phyloP scores from a whole-genome alignment of 495 filamentous ascomycete genomes.

The Usnea hakonensis region DNA sequence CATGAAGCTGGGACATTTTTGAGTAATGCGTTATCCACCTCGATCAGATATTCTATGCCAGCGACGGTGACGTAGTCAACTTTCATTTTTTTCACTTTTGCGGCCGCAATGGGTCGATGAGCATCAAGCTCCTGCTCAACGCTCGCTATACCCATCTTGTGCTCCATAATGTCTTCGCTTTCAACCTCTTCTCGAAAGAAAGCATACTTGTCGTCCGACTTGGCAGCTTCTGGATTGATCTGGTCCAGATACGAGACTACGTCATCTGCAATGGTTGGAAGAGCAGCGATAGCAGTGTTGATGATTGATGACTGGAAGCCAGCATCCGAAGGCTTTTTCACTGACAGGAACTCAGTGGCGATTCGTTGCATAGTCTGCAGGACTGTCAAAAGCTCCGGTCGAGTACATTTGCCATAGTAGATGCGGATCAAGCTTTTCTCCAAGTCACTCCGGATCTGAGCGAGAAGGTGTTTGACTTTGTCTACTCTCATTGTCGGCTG shows the following conservation, averaged over 20 bases:
- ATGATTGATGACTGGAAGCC: conserved; percentile 69
- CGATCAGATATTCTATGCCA: conserved; percentile 91
- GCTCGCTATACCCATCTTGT: conserved; percentile 84
- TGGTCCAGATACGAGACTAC: conserved; percentile 68
- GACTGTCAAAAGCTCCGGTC: conserved; percentile 78
- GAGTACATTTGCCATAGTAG: conserved; percentile 91
- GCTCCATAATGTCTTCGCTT: conserved; percentile 72
- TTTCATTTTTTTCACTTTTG: conserved; percentile 59
- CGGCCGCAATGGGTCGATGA: conserved; percentile 62
- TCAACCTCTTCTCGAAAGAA: conserved; percentile 89
- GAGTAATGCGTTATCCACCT: conserved; percentile 72
- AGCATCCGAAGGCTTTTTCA: conserved; percentile 57
- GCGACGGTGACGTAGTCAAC: conserved; percentile 72
- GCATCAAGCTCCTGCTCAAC: conserved; percentile 81
- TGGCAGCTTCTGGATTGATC: conserved; percentile 79
- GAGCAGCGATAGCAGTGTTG: conserved; percentile 60
- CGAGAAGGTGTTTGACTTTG: conserved; percentile 60
- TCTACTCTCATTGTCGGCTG: conserved; percentile 59
- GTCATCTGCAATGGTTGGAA: conserved; percentile 67
- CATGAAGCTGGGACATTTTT: conserved; percentile 87
- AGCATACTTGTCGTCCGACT: conserved; percentile 79
- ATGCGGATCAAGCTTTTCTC: conserved; percentile 91
- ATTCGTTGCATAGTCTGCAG: conserved; percentile 81
- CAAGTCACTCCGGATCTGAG: conserved; percentile 68
- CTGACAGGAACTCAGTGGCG: conserved; percentile 58